Evolutionary conservation across 192 early-diverging fungal genomes (phyloP), one percentile per base, ranked within the genome.

Genomic region (Gigaspora rosea): DNA sequence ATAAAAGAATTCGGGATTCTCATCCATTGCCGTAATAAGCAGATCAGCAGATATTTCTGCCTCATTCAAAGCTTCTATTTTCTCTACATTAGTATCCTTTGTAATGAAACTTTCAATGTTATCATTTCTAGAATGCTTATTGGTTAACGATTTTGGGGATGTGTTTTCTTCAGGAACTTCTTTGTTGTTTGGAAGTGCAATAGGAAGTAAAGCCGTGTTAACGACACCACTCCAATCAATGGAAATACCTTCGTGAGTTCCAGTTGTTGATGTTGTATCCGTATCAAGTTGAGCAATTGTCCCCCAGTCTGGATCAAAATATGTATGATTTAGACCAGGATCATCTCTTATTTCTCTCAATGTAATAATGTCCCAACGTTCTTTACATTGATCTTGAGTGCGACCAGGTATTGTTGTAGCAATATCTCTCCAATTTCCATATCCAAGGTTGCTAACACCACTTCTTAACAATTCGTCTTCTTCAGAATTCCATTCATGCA

Each of bases 291-390:
- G 67, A 32, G 36, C 12, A 18, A 69, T 48, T 69, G 33, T 48
- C 22, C 22, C 67, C 67, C 67, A 69, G 22, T 69, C 48, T n/a
- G 64, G 13, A 46, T 33, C 64, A 66, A 66, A 66, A 66, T 66
- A 66, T 41, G 64, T 10, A n/a, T 66, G 64, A 47, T 46, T 35
- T 66, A 66, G 46, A 7, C 27, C 27, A 33, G 64, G 35, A 41
- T 66, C 63, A 9, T 63, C 61, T 65, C 36, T 35, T 36, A 65
- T 65, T 65, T 65, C 63, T 65, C 36, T 27, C 15, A 65, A 41
- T 36, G 63, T 36, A 52, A 52, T 65, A 65, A 65, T 65, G 35
- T 65, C 15, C 63, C 63, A 65, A 36, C 63, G 27, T 65, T 65
- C 63, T 65, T 36, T 33, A 36, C 63, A 65, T 65, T 65, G 63